These are phyloP conservation scores for Citrus trifoliata DNA, from an alignment of 345 rosid genomes.

Conservation along the genomic window DNA sequence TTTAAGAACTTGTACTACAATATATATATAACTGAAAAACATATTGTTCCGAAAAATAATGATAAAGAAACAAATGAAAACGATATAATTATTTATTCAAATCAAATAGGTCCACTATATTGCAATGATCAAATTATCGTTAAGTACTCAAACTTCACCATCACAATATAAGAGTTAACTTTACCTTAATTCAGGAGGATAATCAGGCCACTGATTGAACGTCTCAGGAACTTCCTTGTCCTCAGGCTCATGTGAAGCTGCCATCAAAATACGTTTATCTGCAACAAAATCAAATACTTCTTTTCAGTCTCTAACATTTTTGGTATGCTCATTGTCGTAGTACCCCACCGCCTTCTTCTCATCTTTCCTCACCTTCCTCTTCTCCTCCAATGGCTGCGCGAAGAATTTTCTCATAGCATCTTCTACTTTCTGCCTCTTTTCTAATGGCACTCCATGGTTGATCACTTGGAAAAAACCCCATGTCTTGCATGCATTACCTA, in stretches of 20 bases:
- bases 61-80: too few relatives aligned
- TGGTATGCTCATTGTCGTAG: conserved; percentile 39
- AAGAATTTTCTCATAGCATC: conserved; percentile 24
- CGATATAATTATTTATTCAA: too few relatives aligned
- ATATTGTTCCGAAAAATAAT: too few relatives aligned
- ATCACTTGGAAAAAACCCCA: conserved; percentile 46
- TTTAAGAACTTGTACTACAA: too few relatives aligned
- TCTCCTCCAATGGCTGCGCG: conserved; percentile 30
- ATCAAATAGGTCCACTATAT: too few relatives aligned
- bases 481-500: conserved; percentile 34
- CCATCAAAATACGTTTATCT: conserved; percentile 13
- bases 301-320: conserved; percentile 59
- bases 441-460: conserved; percentile 41
- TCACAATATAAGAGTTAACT: neutral
- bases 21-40: too few relatives aligned
- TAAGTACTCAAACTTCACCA: too few relatives aligned
- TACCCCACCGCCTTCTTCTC: conserved; percentile 31
- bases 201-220: conserved; percentile 5
- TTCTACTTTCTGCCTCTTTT: conserved; percentile 12
- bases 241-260: conserved; percentile 21
- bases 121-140: neutral
- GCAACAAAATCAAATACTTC: conserved; percentile 38
- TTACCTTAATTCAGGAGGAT: conserved; percentile 22
- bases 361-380: conserved; percentile 29
- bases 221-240: conserved; percentile 14